Evolutionary conservation across 2,329 filamentous ascomycete genomes (phyloP).

Genomic region (Xylaria digitata): DNA sequence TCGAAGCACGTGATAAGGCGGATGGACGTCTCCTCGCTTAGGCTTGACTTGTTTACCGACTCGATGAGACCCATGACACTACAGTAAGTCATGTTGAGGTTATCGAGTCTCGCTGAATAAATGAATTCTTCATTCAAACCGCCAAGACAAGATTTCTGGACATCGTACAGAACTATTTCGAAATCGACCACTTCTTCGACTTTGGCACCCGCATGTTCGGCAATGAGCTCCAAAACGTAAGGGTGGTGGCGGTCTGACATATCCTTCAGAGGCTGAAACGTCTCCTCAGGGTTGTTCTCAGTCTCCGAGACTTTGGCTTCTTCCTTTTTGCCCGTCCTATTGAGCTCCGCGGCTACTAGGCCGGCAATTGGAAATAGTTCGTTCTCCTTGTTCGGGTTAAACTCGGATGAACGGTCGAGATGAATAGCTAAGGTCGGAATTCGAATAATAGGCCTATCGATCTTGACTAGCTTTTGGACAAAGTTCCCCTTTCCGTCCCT

Average conservation of each 20-base stretch:
- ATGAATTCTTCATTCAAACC: constrained; percentile 94
- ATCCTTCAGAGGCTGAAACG: constrained; percentile 80
- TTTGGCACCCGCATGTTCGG: constrained; percentile 77
- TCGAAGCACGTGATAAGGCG: constrained; percentile 96
- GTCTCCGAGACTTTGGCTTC: constrained; percentile 52
- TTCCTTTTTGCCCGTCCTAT: constrained; percentile 71
- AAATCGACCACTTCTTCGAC: constrained; percentile 86
- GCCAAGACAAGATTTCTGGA: constrained; percentile 88
- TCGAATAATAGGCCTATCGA: constrained; percentile 88
- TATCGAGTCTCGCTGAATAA: constrained; percentile 95
- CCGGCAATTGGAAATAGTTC: constrained; percentile 95
- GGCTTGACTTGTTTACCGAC: constrained; percentile 73
- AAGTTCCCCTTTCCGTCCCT: constrained; percentile 78
- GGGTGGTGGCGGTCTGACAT: constrained; percentile 89
- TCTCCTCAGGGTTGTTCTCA: constrained; percentile 55
- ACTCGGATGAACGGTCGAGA: constrained; percentile 85
- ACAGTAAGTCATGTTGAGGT: constrained; percentile 96
- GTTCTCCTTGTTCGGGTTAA: constrained; percentile 96
- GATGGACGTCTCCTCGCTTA: constrained; percentile 83
- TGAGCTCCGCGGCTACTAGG: constrained; percentile 87
- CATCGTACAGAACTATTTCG: constrained; percentile 96
- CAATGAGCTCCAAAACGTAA: constrained; percentile 85
- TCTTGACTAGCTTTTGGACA: constrained; percentile 85
- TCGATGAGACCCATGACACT: constrained; percentile 85
- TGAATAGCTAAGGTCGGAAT: constrained; percentile 96